Percentiles rank a stretch among this genome's conserved stretches.
Evolutionary conservation across 768 basidiomycete species (phyloP).

Genomic region (Panaeolus cyanescens): DNA sequence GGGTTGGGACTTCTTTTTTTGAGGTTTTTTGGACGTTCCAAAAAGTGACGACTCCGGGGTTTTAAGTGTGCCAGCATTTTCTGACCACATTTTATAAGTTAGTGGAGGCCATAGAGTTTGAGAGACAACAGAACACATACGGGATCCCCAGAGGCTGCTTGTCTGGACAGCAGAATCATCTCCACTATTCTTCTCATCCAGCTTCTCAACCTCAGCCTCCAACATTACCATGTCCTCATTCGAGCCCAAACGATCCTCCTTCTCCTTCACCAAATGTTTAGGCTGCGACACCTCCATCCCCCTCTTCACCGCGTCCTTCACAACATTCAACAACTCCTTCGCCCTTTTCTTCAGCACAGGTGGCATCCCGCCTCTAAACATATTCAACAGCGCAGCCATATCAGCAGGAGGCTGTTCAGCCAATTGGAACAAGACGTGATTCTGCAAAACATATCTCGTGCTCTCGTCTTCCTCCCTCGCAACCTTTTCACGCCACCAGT

Average conservation of each 20-base stretch:
- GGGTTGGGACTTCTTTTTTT: slow-evolving; percentile 10
- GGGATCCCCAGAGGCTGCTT: slow-evolving; percentile 29
- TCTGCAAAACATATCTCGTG: slow-evolving; percentile 74
- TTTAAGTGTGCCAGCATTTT: neutral
- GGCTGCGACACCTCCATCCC: slow-evolving; percentile 19
- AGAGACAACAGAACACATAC: slow-evolving; percentile 17
- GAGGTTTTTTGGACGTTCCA: slow-evolving; percentile 19
- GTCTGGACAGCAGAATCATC: slow-evolving; percentile 6
- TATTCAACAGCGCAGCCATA: slow-evolving; percentile 58
- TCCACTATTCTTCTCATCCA: slow-evolving; percentile 13
- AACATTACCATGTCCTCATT: slow-evolving; percentile 19
- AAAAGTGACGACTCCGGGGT: slow-evolving; percentile 32
- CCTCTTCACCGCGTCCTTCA: slow-evolving; percentile 50
- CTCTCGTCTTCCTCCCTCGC: slow-evolving; percentile 90
- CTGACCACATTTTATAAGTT: slow-evolving; percentile 7
- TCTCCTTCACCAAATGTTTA: slow-evolving; percentile 9
- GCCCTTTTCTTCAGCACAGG: slow-evolving; percentile 63
- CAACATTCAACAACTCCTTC: slow-evolving; percentile 65
- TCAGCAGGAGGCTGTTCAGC: slow-evolving; percentile 73
- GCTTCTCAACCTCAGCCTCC: slow-evolving; percentile 19
- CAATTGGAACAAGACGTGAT: slow-evolving; percentile 72
- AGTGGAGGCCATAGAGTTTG: neutral
- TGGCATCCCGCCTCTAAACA: slow-evolving; percentile 57
- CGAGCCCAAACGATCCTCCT: neutral
- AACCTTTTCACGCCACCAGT: slow-evolving; percentile 80